A percentile compares a stretch with the other conserved stretches of the same genome.
Conservation (phyloP, 768 basidiomycete genomes). For the Phanerochaete sordida region DNA sequence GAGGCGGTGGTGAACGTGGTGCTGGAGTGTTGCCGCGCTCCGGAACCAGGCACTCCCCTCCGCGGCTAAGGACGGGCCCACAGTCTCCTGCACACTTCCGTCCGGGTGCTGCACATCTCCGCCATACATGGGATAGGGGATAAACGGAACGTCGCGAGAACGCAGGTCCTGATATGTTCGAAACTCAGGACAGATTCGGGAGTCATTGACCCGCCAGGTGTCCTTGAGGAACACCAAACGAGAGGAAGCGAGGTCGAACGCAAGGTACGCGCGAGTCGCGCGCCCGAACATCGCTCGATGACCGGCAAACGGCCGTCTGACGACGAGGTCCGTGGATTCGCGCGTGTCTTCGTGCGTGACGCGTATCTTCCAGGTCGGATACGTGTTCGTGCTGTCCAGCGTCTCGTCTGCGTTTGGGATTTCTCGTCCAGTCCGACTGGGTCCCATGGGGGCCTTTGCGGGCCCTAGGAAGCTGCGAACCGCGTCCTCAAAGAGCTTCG, state of each 20-base stretch:
- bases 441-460: no score
- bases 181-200: no score
- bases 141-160: not conserved
- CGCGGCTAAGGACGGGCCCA: no score
- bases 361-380: not conserved
- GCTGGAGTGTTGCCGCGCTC: no score
- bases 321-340: not conserved
- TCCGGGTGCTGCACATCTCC: not conserved
- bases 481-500: not conserved
- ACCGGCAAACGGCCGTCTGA: not conserved
- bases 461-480: no score
- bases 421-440: not conserved
- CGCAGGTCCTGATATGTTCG: no score
- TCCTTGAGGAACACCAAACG: slow-evolving; percentile 12
- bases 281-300: not conserved
- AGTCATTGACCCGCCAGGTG: not conserved
- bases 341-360: not conserved
- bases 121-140: not conserved
- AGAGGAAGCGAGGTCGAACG: not conserved
- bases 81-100: not conserved
- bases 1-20: slow-evolving; percentile 6
- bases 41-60: no score
- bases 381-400: not conserved
- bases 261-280: slow-evolving; percentile 4
- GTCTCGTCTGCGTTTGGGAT: not conserved